These are phyloP conservation scores for Sparassis latifolia DNA, from an alignment of 1,284 basidiomycete genomes.

Conservation along the genomic window DNA sequence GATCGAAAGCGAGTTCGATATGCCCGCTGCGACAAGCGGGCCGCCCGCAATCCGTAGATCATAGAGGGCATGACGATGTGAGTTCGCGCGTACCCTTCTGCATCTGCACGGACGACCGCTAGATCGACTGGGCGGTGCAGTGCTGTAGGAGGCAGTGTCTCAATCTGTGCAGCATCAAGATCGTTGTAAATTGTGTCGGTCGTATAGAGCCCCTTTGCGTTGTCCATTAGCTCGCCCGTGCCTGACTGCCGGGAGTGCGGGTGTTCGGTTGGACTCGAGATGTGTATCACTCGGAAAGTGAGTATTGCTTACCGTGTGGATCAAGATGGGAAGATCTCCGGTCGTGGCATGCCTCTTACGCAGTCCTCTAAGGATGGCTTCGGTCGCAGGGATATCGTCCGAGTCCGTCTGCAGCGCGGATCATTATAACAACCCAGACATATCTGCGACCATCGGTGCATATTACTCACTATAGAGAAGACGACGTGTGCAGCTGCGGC, in stretches of 20 bases:
- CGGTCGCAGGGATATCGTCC: constrained; percentile 34
- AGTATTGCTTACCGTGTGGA: constrained; percentile 42
- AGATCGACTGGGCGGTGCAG: constrained; percentile 40
- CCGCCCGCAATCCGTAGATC: constrained; percentile 32
- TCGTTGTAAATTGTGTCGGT: constrained; percentile 39
- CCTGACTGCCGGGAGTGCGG: constrained; percentile 31
- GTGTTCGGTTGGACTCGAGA: constrained; percentile 6
- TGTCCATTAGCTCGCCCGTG: constrained; percentile 34
- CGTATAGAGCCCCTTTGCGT: constrained; percentile 30
- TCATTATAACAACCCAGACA: not conserved
- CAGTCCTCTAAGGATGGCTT: constrained; percentile 42
- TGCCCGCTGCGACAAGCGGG: constrained; percentile 29
- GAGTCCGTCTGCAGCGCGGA: constrained; percentile 33
- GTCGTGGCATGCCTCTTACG: constrained; percentile 33
- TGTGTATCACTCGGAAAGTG: not conserved
- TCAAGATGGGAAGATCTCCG: constrained; percentile 34
- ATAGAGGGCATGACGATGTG: constrained; percentile 35
- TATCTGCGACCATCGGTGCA: too few species aligned
- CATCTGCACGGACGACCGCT: constrained; percentile 34
- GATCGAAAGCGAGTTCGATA: constrained; percentile 30
- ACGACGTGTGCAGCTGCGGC: constrained; percentile 40
- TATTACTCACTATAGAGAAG: constrained; percentile 35
- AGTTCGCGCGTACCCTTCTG: constrained; percentile 31
- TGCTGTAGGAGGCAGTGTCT: constrained; percentile 28
- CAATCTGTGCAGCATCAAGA: constrained; percentile 31